Percentiles rank a stretch among this genome's conserved stretches.
These are phyloP conservation scores for Paraphoma chrysanthemicola DNA, from an alignment of 2,329 filamentous ascomycete genomes.

Conservation along the genomic window DNA sequence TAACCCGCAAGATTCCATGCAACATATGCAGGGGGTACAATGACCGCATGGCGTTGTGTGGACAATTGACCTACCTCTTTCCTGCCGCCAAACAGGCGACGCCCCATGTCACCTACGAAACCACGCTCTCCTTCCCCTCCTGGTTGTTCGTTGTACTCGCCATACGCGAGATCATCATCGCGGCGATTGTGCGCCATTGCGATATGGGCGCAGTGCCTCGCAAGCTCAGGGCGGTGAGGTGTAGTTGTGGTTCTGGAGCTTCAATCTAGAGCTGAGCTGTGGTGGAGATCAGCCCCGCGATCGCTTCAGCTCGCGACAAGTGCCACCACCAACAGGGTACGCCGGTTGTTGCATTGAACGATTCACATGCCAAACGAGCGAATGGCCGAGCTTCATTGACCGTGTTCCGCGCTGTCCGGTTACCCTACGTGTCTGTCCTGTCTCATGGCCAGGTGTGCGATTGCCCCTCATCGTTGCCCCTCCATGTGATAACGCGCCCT, in stretches of 20 bases:
- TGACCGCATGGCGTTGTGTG: conserved; percentile 24
- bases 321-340: not conserved
- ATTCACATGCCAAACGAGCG: not conserved
- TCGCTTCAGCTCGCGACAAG: not conserved
- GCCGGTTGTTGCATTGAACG: not conserved
- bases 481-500: not conserved
- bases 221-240: not conserved
- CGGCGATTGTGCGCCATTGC: conserved; percentile 43
- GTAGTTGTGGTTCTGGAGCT: not conserved
- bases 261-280: not conserved
- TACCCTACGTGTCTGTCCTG: too few relatives aligned
- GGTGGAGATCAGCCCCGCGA: not conserved
- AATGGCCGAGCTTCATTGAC: not conserved
- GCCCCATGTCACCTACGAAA: conserved; percentile 61
- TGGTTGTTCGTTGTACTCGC: conserved; percentile 54
- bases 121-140: conserved; percentile 55
- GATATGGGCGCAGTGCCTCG: conserved; percentile 19
- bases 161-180: conserved; percentile 64
- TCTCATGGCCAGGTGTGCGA: not conserved
- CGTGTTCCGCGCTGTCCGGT: not conserved
- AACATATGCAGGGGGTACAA: conserved; percentile 16
- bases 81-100: conserved; percentile 49
- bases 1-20: conserved; percentile 15
- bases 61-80: conserved; percentile 36
- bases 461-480: not conserved